A percentile compares a stretch with the other conserved stretches of the same genome.
Conservation (phyloP, 176 grass and related monocot species). For the Oryza coarctata region DNA sequence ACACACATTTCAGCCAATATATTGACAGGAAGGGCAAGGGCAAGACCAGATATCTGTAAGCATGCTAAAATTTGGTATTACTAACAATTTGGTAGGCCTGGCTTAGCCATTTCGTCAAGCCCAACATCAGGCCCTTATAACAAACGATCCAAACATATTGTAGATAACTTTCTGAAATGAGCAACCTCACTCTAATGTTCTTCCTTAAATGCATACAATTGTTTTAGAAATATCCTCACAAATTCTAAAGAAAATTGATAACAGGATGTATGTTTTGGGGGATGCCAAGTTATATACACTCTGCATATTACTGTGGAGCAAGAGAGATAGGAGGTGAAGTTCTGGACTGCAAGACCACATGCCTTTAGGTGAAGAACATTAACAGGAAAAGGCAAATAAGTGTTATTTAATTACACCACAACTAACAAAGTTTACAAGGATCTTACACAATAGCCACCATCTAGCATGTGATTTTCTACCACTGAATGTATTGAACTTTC, state of each 20-base stretch:
- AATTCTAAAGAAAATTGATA: slow-evolving; percentile 1
- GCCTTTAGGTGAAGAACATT: neutral
- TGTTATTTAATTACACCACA: neutral
- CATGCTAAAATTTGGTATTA: neutral
- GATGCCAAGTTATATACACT: slow-evolving; percentile 17
- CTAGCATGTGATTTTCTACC: neutral
- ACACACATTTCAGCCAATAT: no score
- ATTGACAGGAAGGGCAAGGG: no score
- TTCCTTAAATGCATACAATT: neutral
- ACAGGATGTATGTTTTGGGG: neutral
- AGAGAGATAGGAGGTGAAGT: neutral
- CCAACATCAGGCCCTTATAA: neutral
- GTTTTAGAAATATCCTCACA: neutral
- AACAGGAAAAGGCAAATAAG: neutral
- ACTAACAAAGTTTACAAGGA: neutral
- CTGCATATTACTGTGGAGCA: neutral
- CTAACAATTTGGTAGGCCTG: neutral
- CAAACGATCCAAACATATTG: neutral
- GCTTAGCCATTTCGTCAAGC: neutral
- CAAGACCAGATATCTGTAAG: neutral
- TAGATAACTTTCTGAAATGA: neutral
- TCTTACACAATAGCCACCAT: neutral
- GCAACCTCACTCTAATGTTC: neutral
- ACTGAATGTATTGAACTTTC: neutral
- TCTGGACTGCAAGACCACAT: neutral